Conservation (phyloP, 1,139 yeast genomes). For the Geotrichum bryndzae region DNA sequence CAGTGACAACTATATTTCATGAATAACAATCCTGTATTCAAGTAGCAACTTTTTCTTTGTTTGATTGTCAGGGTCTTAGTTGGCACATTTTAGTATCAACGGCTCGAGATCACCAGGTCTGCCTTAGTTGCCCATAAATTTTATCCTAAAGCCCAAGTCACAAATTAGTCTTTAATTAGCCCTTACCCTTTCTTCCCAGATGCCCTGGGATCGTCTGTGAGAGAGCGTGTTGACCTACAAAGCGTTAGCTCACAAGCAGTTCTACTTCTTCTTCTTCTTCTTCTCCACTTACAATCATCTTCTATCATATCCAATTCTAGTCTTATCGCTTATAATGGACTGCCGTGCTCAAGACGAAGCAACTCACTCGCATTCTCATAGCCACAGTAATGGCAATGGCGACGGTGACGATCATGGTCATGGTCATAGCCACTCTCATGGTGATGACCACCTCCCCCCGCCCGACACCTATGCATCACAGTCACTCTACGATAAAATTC, state of each 20-base stretch:
- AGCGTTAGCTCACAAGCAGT: background rate
- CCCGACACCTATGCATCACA: slow-evolving; percentile 68
- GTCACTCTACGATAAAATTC: slow-evolving; percentile 57
- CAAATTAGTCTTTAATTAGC: background rate
- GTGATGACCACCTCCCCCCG: slow-evolving; percentile 52
- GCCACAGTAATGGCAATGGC: slow-evolving; percentile 25
- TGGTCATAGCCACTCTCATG: slow-evolving; percentile 30
- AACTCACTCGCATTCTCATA: slow-evolving; percentile 29
- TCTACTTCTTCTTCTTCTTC: background rate
- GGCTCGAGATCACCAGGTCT: no score
- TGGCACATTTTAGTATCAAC: no score
- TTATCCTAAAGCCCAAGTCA: background rate
- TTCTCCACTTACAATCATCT: background rate
- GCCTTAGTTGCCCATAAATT: no score
- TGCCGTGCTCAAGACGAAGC: slow-evolving; percentile 10
- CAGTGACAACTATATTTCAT: no score
- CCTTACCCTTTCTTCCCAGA: background rate
- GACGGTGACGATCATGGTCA: slow-evolving; percentile 27
- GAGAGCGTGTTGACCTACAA: background rate
- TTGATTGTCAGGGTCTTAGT: no score
- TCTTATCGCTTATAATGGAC: background rate
- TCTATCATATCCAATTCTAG: background rate
- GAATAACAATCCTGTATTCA: no score
- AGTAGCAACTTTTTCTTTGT: no score
- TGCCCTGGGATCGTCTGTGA: background rate